Evolutionary conservation across 306 rosid genomes (phyloP).

Genomic region (Oemleria cerasiformis): DNA sequence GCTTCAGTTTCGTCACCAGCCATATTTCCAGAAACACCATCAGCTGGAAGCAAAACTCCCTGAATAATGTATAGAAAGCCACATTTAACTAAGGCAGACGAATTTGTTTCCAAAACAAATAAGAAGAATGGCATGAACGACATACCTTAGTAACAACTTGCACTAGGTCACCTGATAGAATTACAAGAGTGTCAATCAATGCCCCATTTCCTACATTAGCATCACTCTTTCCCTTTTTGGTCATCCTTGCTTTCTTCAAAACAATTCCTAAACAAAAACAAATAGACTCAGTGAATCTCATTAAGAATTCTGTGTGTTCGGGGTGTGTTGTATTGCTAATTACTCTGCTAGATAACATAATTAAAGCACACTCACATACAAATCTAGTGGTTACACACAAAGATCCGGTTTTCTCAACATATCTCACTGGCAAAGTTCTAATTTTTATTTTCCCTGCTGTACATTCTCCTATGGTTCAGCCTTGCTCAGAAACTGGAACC

Average conservation of each 20-base stretch:
- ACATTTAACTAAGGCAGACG: conserved; percentile 12
- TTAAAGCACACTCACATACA: neutral
- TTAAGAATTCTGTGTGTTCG: neutral
- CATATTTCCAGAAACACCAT: conserved; percentile 43
- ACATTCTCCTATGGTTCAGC: neutral
- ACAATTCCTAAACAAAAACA: conserved; percentile 54
- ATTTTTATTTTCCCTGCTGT: neutral
- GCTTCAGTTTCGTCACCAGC: conserved; percentile 44
- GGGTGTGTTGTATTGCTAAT: neutral
- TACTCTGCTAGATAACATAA: neutral
- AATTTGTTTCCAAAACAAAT: neutral
- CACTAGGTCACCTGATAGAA: conserved; percentile 64
- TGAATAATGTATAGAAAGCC: conserved; percentile 30
- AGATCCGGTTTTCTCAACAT: neutral
- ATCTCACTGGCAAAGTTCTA: neutral
- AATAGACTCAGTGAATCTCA: neutral
- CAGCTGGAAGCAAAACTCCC: conserved; percentile 64
- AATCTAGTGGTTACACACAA: neutral
- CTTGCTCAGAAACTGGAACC: neutral
- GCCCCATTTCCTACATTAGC: conserved; percentile 48
- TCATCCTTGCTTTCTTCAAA: conserved; percentile 80
- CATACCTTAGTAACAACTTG: conserved; percentile 83
- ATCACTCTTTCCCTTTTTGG: conserved; percentile 52
- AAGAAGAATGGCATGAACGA: conserved; percentile 1
- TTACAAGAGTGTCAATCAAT: conserved; percentile 62